Conservation (phyloP, 2,329 filamentous ascomycete genomes). For the Fusarium sp. region DNA sequence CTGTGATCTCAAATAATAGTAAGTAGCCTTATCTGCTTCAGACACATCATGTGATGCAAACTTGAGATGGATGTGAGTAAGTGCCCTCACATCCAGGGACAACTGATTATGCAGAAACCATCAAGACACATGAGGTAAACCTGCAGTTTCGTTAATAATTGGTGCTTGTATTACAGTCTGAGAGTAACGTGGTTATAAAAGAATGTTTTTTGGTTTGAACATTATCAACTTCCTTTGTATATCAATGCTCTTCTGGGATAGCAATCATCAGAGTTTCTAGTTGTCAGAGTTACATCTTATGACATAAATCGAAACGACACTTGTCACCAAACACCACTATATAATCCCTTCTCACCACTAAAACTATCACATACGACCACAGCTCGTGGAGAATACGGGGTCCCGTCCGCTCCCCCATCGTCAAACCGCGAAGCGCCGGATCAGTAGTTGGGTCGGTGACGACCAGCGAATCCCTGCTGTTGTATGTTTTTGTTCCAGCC, state of each 20-base stretch:
- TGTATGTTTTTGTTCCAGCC: conserved; percentile 24
- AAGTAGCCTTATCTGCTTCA: neutral
- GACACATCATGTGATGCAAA: neutral
- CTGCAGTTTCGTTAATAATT: neutral
- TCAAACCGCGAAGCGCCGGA: conserved; percentile 41
- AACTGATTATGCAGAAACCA: neutral
- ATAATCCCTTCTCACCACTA: neutral
- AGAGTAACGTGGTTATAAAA: neutral
- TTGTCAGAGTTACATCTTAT: neutral
- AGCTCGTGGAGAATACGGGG: conserved; percentile 41
- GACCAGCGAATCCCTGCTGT: conserved; percentile 42
- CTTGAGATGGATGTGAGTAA: neutral
- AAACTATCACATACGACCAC: conserved; percentile 37
- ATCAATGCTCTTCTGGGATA: neutral
- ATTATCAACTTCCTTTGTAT: neutral
- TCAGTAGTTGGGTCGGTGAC: conserved; percentile 44
- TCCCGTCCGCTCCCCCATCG: conserved; percentile 42
- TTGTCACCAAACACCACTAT: neutral
- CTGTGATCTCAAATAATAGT: neutral
- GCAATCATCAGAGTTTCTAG: neutral
- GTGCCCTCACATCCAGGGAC: neutral
- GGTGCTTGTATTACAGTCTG: neutral
- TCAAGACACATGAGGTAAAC: neutral
- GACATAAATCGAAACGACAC: neutral
- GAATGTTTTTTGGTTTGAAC: neutral